Evolutionary conservation across 1,284 basidiomycete genomes (phyloP).

Genomic region (Puccinia brachypodii): DNA sequence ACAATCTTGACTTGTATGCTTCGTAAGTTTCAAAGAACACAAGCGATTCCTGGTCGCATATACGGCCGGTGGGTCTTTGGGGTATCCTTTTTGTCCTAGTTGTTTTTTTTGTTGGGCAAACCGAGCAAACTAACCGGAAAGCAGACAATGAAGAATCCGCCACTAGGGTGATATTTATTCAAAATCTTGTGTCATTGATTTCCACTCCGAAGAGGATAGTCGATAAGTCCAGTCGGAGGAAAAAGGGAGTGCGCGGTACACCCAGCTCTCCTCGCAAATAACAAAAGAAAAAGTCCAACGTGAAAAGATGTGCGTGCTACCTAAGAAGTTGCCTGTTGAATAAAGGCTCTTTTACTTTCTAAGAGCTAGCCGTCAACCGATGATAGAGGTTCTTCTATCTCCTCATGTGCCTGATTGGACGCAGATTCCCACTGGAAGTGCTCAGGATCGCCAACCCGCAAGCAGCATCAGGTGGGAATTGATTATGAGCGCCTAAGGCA

Average conservation of each 20-base stretch:
- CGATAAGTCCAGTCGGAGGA: not conserved
- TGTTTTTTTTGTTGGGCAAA: not conserved
- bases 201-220: not conserved
- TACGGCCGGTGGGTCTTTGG: not conserved
- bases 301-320: not conserved
- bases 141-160: slow-evolving; percentile 6
- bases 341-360: not conserved
- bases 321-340: not conserved
- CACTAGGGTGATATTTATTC: slow-evolving; percentile 10
- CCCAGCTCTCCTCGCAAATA: slow-evolving; percentile 3
- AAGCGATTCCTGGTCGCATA: not conserved
- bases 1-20: not conserved
- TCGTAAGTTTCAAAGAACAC: not conserved
- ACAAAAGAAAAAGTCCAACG: not conserved
- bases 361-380: not conserved
- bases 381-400: not conserved
- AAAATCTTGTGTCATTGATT: not conserved
- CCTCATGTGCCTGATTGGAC: not conserved
- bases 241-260: not conserved
- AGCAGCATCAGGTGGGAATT: not conserved
- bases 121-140: not conserved
- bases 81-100: not conserved
- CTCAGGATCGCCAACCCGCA: too few species aligned
- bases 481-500: not conserved
- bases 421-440: not conserved